A percentile compares a stretch with the other conserved stretches of the same genome.
phyloP scores from a whole-genome alignment of 768 basidiomycete genomes.

The Boletus speciosus region DNA sequence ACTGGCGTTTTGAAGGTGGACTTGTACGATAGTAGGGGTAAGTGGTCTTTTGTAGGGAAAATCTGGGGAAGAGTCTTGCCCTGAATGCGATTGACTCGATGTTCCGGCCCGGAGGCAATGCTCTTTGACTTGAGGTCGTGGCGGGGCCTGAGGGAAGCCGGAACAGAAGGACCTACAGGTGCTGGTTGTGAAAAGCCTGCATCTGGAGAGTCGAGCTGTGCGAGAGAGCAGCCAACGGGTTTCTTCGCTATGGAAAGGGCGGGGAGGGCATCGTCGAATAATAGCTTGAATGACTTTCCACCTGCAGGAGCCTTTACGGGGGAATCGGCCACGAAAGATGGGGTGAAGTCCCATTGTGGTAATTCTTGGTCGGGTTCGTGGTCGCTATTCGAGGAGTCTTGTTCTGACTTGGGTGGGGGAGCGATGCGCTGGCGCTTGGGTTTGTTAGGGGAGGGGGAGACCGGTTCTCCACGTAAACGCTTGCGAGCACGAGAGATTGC shows the following conservation, averaged over 20 bases:
- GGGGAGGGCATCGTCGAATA: constrained; percentile 57
- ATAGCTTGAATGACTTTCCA: constrained; percentile 58
- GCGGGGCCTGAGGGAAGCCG: not conserved
- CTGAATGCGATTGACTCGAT: constrained; percentile 1
- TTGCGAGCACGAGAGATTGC: constrained; percentile 72
- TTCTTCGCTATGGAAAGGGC: constrained; percentile 18
- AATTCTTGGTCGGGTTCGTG: constrained; percentile 35
- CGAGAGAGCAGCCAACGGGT: not conserved
- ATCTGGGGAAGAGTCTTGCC: constrained; percentile 3
- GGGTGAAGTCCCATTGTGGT: constrained; percentile 29
- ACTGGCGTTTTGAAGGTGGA: not conserved
- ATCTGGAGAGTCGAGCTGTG: not conserved
- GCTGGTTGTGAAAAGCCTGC: not conserved
- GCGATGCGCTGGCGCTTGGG: constrained; percentile 63
- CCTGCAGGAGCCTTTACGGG: constrained; percentile 60
- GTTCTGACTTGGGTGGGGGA: constrained; percentile 31
- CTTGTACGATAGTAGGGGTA: not conserved
- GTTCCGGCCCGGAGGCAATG: not conserved
- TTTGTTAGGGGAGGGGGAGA: constrained; percentile 79
- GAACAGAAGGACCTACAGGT: constrained; percentile 1
- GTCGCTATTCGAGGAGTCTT: constrained; percentile 31
- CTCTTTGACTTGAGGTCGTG: constrained; percentile 2
- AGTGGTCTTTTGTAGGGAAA: constrained; percentile 12
- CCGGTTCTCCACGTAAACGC: constrained; percentile 76
- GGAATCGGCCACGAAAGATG: constrained; percentile 65